phyloP scores from a whole-genome alignment of 768 basidiomycete genomes.

The Suillus paluster region DNA sequence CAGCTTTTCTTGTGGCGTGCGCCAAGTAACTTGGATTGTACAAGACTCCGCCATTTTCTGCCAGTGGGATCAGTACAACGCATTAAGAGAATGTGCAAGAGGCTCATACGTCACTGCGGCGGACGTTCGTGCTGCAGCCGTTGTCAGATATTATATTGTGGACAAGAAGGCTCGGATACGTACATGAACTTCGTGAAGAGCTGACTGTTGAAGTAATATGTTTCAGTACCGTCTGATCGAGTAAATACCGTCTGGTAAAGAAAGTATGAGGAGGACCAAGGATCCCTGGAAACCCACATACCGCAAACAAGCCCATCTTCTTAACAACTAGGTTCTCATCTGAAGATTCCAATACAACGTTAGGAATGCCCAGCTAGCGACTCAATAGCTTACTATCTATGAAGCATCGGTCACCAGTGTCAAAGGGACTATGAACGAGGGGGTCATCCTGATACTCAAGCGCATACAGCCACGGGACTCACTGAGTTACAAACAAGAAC shows the following conservation, averaged over 20 bases:
- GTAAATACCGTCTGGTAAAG: conserved; percentile 62
- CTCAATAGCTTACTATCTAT: conserved; percentile 53
- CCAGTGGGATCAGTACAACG: conserved; percentile 15
- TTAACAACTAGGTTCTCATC: conserved; percentile 77
- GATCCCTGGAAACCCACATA: conserved; percentile 30
- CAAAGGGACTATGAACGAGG: conserved; percentile 59
- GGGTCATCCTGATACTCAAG: conserved; percentile 11
- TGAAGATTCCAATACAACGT: conserved; percentile 24
- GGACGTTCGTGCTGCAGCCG: conserved; percentile 62
- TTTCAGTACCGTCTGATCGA: conserved; percentile 75
- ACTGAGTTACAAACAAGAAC: conserved; percentile 86
- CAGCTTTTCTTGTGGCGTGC: conserved; percentile 71
- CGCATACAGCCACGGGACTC: conserved; percentile 32
- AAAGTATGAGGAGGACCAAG: conserved; percentile 3
- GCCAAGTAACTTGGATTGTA: conserved; percentile 77
- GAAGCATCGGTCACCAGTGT: conserved; percentile 83
- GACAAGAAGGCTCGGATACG: conserved; percentile 23
- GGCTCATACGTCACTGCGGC: conserved; percentile 63
- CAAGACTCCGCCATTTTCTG: conserved; percentile 71
- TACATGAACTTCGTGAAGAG: conserved; percentile 78
- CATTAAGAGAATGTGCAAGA: background rate
- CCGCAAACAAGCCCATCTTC: conserved; percentile 80
- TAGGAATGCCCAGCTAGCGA: background rate
- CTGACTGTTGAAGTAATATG: conserved; percentile 82
- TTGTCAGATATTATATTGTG: conserved; percentile 6